phyloP scores from a whole-genome alignment of 2,329 filamentous ascomycete genomes.

The Aureobasidium musti region DNA sequence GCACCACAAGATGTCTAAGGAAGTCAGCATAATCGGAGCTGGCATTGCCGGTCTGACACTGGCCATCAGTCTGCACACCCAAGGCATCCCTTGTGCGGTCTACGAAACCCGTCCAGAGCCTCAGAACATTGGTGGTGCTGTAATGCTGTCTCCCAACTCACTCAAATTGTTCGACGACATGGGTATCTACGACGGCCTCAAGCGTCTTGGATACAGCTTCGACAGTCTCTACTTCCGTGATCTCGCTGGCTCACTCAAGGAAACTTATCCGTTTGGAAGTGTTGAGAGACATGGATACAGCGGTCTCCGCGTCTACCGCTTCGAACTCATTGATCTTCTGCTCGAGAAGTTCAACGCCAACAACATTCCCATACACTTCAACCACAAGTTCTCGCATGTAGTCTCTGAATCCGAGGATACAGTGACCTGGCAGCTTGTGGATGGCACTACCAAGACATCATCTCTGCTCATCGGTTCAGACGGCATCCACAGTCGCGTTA shows the following conservation, averaged over 20 bases:
- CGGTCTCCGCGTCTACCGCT: slow-evolving; percentile 57
- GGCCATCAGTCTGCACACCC: slow-evolving; percentile 55
- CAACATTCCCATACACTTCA: slow-evolving; percentile 50
- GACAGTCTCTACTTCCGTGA: slow-evolving; percentile 53
- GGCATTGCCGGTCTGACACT: slow-evolving; percentile 56
- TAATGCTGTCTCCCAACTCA: slow-evolving; percentile 63
- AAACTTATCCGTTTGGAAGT: slow-evolving; percentile 38
- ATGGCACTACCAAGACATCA: slow-evolving; percentile 30
- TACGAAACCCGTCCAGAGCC: slow-evolving; percentile 49
- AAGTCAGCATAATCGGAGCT: slow-evolving; percentile 51
- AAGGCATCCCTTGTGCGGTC: slow-evolving; percentile 53
- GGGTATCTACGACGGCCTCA: slow-evolving; percentile 52
- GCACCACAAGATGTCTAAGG: neutral
- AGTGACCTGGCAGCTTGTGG: slow-evolving; percentile 38
- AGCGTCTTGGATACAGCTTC: slow-evolving; percentile 54
- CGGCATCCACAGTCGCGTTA: slow-evolving; percentile 33
- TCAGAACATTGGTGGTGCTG: slow-evolving; percentile 45
- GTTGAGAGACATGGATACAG: slow-evolving; percentile 53
- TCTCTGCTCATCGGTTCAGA: slow-evolving; percentile 37
- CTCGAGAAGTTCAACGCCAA: slow-evolving; percentile 46
- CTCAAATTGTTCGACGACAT: slow-evolving; percentile 57
- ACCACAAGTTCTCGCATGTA: slow-evolving; percentile 53
- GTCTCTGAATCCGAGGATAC: slow-evolving; percentile 34
- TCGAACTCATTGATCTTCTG: slow-evolving; percentile 55
- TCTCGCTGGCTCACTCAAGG: slow-evolving; percentile 35